A percentile compares a stretch with the other conserved stretches of the same genome.
Conservation (phyloP, 257 asterid species). For the Lycium barbarum region DNA sequence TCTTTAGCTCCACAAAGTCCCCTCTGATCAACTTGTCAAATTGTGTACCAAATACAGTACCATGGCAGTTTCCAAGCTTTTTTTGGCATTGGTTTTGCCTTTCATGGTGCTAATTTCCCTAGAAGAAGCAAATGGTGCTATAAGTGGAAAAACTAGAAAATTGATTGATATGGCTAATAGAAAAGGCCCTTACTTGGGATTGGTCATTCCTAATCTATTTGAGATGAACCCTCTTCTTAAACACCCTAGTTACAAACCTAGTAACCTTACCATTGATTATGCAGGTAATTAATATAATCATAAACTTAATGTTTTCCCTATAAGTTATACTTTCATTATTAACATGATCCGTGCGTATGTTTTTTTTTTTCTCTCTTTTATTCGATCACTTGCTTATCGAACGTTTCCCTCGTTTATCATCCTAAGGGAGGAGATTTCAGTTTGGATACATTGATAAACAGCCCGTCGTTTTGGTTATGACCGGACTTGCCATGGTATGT, state of each 20-base stretch:
- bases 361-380: neutral
- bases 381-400: neutral
- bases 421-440: conserved; percentile 56
- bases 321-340: neutral
- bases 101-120: neutral
- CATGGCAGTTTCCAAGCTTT: conserved; percentile 20
- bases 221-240: conserved; percentile 66
- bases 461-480: conserved; percentile 55
- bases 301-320: no score
- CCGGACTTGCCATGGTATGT: conserved; percentile 62
- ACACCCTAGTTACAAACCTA: conserved; percentile 48
- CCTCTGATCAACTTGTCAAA: no score
- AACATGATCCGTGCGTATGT: neutral
- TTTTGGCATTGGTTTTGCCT: neutral
- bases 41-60: no score
- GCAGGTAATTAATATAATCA: conserved; percentile 39
- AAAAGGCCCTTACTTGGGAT: conserved; percentile 59
- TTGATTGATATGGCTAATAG: conserved; percentile 46
- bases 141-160: conserved; percentile 35
- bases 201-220: conserved; percentile 59
- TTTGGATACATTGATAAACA: conserved; percentile 48
- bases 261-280: conserved; percentile 46
- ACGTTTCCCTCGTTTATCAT: neutral
- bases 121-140: conserved; percentile 34
- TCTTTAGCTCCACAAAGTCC: no score